Conservation (phyloP, 352 stramenopile species). For the Phytophthora sp. region DNA sequence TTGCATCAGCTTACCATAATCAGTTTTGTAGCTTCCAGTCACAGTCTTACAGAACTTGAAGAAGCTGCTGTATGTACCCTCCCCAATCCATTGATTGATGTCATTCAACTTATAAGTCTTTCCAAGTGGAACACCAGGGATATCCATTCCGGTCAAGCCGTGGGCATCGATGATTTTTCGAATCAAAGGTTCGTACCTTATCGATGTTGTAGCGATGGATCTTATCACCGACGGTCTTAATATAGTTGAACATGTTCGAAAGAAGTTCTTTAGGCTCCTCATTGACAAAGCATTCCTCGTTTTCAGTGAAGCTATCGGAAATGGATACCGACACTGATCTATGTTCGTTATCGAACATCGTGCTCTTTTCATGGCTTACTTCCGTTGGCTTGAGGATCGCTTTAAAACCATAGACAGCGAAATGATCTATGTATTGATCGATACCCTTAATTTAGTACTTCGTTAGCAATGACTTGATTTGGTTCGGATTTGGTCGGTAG, state of each 20-base stretch:
- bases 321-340: not conserved
- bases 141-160: not conserved
- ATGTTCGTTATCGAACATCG: not conserved
- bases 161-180: conserved; percentile 2
- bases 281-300: conserved; percentile 4
- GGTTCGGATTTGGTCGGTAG: conserved; percentile 9
- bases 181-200: not conserved
- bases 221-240: no score
- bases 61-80: not conserved
- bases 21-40: not conserved
- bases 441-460: conserved; percentile 12
- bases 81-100: conserved; percentile 3
- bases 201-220: not conserved
- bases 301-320: not conserved
- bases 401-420: conserved; percentile 8
- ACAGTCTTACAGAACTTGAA: conserved; percentile 1
- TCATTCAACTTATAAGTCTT: not conserved
- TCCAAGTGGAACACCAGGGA: not conserved
- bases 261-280: no score
- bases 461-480: conserved; percentile 8
- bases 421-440: conserved; percentile 8
- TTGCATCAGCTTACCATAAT: conserved; percentile 1
- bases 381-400: not conserved
- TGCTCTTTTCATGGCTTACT: not conserved
- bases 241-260: conserved; percentile 3